phyloP scores from a whole-genome alignment of 768 basidiomycete genomes.

The Filobasidium floriforme region DNA sequence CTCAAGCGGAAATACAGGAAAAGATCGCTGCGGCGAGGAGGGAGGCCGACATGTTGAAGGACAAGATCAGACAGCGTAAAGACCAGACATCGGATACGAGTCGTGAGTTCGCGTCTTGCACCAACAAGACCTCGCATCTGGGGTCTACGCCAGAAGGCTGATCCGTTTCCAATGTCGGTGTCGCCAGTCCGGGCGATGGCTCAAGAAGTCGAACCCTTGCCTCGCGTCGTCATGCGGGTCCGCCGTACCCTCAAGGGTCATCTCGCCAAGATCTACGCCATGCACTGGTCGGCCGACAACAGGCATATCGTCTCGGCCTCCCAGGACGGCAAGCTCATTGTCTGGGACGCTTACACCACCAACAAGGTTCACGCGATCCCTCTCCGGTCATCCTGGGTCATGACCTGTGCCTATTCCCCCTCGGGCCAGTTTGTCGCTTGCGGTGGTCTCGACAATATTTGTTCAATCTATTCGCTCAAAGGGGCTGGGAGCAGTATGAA shows the following conservation, averaged over 20 bases:
- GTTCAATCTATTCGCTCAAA: slow-evolving; percentile 92
- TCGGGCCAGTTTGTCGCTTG: slow-evolving; percentile 96
- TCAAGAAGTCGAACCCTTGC: slow-evolving; percentile 87
- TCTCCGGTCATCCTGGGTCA: slow-evolving; percentile 95
- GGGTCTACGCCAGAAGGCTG: slow-evolving; percentile 8
- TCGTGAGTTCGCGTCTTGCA: slow-evolving; percentile 55
- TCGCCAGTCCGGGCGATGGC: slow-evolving; percentile 90
- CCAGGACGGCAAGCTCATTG: slow-evolving; percentile 97
- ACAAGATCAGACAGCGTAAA: slow-evolving; percentile 93
- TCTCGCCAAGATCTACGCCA: slow-evolving; percentile 98
- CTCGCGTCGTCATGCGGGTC: slow-evolving; percentile 93
- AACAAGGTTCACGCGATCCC: slow-evolving; percentile 99
- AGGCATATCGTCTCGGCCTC: slow-evolving; percentile 98
- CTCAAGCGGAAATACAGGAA: slow-evolving; percentile 45
- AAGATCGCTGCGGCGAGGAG: slow-evolving; percentile 87
- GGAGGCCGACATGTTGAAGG: slow-evolving; percentile 94
- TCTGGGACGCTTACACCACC: slow-evolving; percentile 99
- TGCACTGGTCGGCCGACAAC: slow-evolving; percentile 98
- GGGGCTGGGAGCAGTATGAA: slow-evolving; percentile 48
- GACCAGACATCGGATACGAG: slow-evolving; percentile 98
- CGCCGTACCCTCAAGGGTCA: slow-evolving; percentile 92
- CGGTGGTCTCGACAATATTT: slow-evolving; percentile 98
- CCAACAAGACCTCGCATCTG: neutral
- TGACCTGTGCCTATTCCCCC: slow-evolving; percentile 98
- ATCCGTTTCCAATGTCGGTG: neutral